Percentiles rank a stretch among this genome's conserved stretches.
Evolutionary conservation across 2,329 filamentous ascomycete genomes (phyloP).

Genomic region (Epichloe elymi): DNA sequence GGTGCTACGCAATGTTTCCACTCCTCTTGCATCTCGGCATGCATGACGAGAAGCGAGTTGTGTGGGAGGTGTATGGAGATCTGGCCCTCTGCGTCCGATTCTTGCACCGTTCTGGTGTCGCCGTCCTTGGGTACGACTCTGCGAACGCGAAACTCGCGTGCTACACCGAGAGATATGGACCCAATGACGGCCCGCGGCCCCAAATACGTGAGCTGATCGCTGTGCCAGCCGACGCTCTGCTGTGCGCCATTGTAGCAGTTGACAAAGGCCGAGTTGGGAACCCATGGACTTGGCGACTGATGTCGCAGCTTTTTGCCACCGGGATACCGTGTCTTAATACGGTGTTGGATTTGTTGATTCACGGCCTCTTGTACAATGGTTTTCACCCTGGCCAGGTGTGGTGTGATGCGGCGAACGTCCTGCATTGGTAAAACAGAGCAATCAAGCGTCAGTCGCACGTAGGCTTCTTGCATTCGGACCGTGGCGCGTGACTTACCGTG

Average conservation of each 20-base stretch:
- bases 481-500: slow-evolving; percentile 28
- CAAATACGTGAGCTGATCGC: slow-evolving; percentile 85
- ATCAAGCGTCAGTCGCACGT: neutral
- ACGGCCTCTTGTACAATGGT: slow-evolving; percentile 59
- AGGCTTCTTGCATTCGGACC: neutral
- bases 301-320: slow-evolving; percentile 59
- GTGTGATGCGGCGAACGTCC: slow-evolving; percentile 66
- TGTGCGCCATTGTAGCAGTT: slow-evolving; percentile 81
- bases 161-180: slow-evolving; percentile 78
- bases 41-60: slow-evolving; percentile 89
- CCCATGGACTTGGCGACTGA: slow-evolving; percentile 63
- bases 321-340: slow-evolving; percentile 57
- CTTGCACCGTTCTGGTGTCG: slow-evolving; percentile 23
- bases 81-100: slow-evolving; percentile 61
- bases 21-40: slow-evolving; percentile 93
- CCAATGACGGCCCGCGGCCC: slow-evolving; percentile 83
- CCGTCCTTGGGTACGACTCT: slow-evolving; percentile 51
- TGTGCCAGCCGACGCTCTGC: slow-evolving; percentile 83
- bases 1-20: slow-evolving; percentile 87
- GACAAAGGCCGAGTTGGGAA: slow-evolving; percentile 81
- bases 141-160: slow-evolving; percentile 84
- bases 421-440: slow-evolving; percentile 14
- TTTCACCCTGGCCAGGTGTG: slow-evolving; percentile 59
- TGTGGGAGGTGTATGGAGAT: slow-evolving; percentile 90
- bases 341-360: slow-evolving; percentile 59